Percentiles rank a stretch among this genome's conserved stretches.
phyloP scores from a whole-genome alignment of 768 basidiomycete genomes.

The Rubroboletus satanas region DNA sequence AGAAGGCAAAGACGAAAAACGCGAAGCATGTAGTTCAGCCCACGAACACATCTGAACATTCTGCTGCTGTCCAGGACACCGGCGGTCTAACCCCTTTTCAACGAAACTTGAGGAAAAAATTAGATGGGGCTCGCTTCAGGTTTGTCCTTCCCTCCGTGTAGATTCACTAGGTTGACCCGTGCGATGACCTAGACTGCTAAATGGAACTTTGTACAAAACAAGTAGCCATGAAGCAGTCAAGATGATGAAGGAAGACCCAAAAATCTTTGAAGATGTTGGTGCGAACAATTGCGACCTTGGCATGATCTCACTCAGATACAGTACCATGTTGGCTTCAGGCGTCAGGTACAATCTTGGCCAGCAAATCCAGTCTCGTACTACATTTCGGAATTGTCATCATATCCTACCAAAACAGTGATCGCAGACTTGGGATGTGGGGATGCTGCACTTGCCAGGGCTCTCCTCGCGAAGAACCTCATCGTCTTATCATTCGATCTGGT shows the following conservation, averaged over 20 bases:
- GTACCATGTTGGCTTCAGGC: slow-evolving; percentile 92
- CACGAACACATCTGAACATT: slow-evolving; percentile 17
- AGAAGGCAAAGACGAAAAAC: slow-evolving; percentile 20
- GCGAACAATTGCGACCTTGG: slow-evolving; percentile 5
- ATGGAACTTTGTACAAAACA: slow-evolving; percentile 89
- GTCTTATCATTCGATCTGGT: slow-evolving; percentile 82
- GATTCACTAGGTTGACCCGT: slow-evolving; percentile 7
- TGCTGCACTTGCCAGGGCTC: slow-evolving; percentile 74
- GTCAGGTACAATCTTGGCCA: slow-evolving; percentile 91
- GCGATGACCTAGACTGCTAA: slow-evolving; percentile 62
- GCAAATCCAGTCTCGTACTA: slow-evolving; percentile 89
- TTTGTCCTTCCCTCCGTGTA: slow-evolving; percentile 20
- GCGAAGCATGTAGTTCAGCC: slow-evolving; percentile 18
- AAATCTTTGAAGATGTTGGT: slow-evolving; percentile 76
- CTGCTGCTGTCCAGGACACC: slow-evolving; percentile 11
- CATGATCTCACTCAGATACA: slow-evolving; percentile 33
- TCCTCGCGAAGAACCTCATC: slow-evolving; percentile 63
- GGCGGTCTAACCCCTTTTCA: slow-evolving; percentile 66
- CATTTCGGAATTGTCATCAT: slow-evolving; percentile 57
- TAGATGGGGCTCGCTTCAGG: slow-evolving; percentile 90
- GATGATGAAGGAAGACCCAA: slow-evolving; percentile 83
- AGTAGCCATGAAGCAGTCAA: slow-evolving; percentile 67
- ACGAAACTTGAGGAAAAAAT: slow-evolving; percentile 67
- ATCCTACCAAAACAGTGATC: slow-evolving; percentile 67
- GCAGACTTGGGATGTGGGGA: slow-evolving; percentile 96